Evolutionary conservation across 2,329 filamentous ascomycete genomes (phyloP).

Genomic region (Didymella pomorum): DNA sequence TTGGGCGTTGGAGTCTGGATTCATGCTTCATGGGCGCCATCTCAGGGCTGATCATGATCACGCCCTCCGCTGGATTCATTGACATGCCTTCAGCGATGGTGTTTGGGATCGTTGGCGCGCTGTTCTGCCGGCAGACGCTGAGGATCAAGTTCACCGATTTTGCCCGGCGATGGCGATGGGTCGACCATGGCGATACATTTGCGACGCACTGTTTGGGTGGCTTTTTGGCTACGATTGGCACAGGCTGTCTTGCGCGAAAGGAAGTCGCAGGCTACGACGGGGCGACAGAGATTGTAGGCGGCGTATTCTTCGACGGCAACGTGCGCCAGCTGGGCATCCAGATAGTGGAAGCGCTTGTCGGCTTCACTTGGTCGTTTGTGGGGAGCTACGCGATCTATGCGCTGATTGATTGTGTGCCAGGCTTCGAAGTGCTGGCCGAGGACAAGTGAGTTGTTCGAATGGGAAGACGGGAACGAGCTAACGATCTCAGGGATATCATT

Average conservation of each 20-base stretch:
- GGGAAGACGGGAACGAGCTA: too few relatives aligned
- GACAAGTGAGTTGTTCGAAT: slow-evolving; percentile 64
- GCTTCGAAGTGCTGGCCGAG: slow-evolving; percentile 60
- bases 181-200: slow-evolving; percentile 65
- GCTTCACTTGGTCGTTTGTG: slow-evolving; percentile 61
- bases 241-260: slow-evolving; percentile 60
- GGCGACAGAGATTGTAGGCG: slow-evolving; percentile 57
- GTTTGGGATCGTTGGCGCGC: slow-evolving; percentile 58
- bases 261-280: slow-evolving; percentile 63
- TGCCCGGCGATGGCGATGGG: slow-evolving; percentile 59
- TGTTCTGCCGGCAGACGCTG: slow-evolving; percentile 60
- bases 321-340: slow-evolving; percentile 59
- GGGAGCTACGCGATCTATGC: slow-evolving; percentile 60
- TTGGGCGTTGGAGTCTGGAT: slow-evolving; percentile 58
- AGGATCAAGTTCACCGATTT: slow-evolving; percentile 62
- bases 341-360: slow-evolving; percentile 60
- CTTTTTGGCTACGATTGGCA: slow-evolving; percentile 59
- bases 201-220: slow-evolving; percentile 64
- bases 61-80: slow-evolving; percentile 59
- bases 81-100: slow-evolving; percentile 59
- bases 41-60: slow-evolving; percentile 63
- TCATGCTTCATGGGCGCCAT: slow-evolving; percentile 63
- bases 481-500: slow-evolving; percentile 54
- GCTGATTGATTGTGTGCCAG: slow-evolving; percentile 62
- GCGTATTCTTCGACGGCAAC: slow-evolving; percentile 64